These are phyloP conservation scores for Suillus americanus DNA, from an alignment of 768 basidiomycete species.

Conservation along the genomic window DNA sequence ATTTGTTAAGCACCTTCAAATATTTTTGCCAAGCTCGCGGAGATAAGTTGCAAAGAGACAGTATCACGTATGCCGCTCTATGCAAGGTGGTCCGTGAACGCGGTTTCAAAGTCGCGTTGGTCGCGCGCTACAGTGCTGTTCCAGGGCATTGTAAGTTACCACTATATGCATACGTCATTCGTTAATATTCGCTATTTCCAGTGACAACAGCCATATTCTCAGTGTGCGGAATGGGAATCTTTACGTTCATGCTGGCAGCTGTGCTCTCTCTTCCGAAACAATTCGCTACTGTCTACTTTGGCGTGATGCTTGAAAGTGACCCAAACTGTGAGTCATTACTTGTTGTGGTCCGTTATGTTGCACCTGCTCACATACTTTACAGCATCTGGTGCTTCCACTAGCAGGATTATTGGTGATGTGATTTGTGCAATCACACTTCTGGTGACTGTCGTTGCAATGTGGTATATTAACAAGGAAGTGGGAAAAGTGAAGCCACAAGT, in stretches of 20 bases:
- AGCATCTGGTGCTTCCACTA: conserved; percentile 37
- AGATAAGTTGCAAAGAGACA: conserved; percentile 56
- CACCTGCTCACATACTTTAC: background rate
- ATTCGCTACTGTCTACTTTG: conserved; percentile 72
- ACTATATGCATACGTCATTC: background rate
- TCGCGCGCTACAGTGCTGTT: conserved; percentile 72
- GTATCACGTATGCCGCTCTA: conserved; percentile 48
- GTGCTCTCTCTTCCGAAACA: conserved; percentile 81
- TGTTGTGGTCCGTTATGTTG: background rate
- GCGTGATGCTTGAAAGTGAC: conserved; percentile 59
- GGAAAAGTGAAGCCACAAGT: conserved; percentile 55
- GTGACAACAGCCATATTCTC: conserved; percentile 82
- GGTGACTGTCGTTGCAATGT: conserved; percentile 69
- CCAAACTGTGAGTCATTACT: conserved; percentile 22
- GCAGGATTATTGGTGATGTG: conserved; percentile 60
- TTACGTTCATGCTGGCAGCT: conserved; percentile 67
- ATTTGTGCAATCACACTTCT: conserved; percentile 64
- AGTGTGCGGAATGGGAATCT: conserved; percentile 76
- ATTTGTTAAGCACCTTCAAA: conserved; percentile 62
- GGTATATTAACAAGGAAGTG: conserved; percentile 76
- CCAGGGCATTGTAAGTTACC: conserved; percentile 70
- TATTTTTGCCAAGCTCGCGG: conserved; percentile 72
- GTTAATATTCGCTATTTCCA: conserved; percentile 23
- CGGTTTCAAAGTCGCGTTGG: conserved; percentile 72
- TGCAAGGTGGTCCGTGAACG: conserved; percentile 74